Percentiles rank a stretch among this genome's conserved stretches.
Evolutionary conservation across 345 rosid species (phyloP).

Genomic region (Garcia nutans): DNA sequence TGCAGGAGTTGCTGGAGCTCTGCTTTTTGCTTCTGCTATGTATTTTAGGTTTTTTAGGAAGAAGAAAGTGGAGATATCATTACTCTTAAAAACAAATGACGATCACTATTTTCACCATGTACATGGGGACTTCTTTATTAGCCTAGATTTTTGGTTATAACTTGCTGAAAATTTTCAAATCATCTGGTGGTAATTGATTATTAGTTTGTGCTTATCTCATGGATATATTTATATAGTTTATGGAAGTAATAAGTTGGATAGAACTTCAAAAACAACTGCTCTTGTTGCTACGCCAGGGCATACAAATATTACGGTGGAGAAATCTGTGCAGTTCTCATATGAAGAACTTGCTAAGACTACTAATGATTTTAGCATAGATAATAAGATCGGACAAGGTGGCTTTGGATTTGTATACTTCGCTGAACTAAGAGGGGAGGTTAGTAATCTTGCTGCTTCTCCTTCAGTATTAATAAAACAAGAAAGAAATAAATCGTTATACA

Average conservation of each 20-base stretch:
- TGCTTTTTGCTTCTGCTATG: slow-evolving; percentile 18
- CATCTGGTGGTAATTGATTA: neutral
- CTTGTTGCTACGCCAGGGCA: slow-evolving; percentile 36
- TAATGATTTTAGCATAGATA: slow-evolving; percentile 72
- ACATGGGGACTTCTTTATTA: slow-evolving; percentile 19
- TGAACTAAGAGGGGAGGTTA: slow-evolving; percentile 90
- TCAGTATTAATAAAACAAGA: neutral
- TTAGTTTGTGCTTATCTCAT: neutral
- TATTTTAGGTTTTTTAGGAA: slow-evolving; percentile 27
- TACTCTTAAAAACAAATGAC: slow-evolving; percentile 24
- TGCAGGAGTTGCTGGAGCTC: slow-evolving; percentile 32
- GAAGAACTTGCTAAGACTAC: slow-evolving; percentile 93
- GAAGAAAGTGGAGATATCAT: slow-evolving; percentile 25
- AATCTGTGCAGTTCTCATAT: slow-evolving; percentile 78
- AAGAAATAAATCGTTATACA: neutral
- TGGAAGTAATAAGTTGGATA: slow-evolving; percentile 10
- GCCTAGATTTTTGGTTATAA: neutral
- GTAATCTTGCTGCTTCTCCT: slow-evolving; percentile 13
- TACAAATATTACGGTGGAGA: slow-evolving; percentile 70
- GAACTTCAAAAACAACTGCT: slow-evolving; percentile 27
- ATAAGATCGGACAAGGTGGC: slow-evolving; percentile 92
- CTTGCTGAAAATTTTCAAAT: no score
- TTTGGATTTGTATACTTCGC: slow-evolving; percentile 91
- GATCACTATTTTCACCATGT: slow-evolving; percentile 19
- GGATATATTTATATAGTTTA: slow-evolving; percentile 11